Conservation (phyloP, 2,329 filamentous ascomycete species). For the Botrytis sinoallii region DNA sequence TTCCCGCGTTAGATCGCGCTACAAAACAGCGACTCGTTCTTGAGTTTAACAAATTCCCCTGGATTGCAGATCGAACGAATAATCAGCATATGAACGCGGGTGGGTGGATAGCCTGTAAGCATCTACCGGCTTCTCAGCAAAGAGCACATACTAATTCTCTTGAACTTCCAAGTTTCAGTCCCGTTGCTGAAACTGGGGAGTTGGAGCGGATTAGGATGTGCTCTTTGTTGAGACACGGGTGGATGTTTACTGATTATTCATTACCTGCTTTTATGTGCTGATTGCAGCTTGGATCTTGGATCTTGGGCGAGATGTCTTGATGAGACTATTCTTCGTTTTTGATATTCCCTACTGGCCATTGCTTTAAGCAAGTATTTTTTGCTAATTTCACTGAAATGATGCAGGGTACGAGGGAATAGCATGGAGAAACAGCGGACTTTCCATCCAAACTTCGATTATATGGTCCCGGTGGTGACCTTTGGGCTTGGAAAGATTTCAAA, state of each 20-base stretch:
- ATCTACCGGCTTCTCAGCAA: not conserved
- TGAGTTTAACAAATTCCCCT: conserved; percentile 66
- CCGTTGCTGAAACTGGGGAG: not conserved
- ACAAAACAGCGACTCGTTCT: conserved; percentile 74
- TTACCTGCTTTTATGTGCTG: not conserved
- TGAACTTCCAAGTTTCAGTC: not conserved
- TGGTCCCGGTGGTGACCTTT: conserved; percentile 68
- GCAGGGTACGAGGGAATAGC: no score
- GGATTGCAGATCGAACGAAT: conserved; percentile 43
- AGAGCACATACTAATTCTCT: not conserved
- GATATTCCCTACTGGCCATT: not conserved
- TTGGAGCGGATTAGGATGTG: not conserved
- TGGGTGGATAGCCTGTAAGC: conserved; percentile 21
- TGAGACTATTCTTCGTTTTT: not conserved
- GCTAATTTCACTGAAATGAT: no score
- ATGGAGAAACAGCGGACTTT: not conserved
- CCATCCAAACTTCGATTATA: not conserved
- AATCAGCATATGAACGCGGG: conserved; percentile 30
- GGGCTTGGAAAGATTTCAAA: conserved; percentile 69
- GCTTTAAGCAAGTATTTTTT: not conserved
- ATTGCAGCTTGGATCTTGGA: not conserved
- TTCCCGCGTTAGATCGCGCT: conserved; percentile 65
- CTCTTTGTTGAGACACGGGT: not conserved
- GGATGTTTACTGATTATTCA: not conserved
- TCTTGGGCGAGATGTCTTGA: not conserved